Percentiles rank a stretch among this genome's conserved stretches.
These are phyloP conservation scores for Magnolia sinica DNA, from an alignment of 164 flowering plant genomes.

Conservation along the genomic window DNA sequence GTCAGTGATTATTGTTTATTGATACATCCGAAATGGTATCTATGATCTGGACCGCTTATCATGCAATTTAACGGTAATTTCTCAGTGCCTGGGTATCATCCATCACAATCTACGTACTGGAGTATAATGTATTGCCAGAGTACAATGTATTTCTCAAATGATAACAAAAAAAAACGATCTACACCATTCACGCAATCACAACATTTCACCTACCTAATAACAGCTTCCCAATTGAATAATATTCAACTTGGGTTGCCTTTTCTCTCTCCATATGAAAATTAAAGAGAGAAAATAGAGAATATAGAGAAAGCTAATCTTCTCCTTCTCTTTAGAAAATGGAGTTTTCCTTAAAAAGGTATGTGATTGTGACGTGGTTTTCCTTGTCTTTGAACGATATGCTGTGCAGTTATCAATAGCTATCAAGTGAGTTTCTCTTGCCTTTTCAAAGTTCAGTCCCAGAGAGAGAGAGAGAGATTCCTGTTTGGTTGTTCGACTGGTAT, in stretches of 20 bases:
- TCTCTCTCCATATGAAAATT: constrained; percentile 1
- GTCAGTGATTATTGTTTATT: too few species aligned
- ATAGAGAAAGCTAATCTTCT: background rate
- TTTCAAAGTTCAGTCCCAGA: background rate
- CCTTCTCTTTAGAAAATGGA: background rate
- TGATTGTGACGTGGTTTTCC: background rate
- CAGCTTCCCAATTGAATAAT: constrained; percentile 5
- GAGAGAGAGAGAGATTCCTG: background rate
- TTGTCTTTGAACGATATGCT: background rate
- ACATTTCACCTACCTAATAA: constrained; percentile 10
- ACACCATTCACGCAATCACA: constrained; percentile 1
- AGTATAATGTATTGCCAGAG: too few species aligned
- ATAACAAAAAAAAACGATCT: constrained; percentile 6
- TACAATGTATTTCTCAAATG: background rate
- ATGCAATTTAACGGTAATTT: too few species aligned
- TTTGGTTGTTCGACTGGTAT: constrained; percentile 1
- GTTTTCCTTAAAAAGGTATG: background rate
- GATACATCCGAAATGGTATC: too few species aligned
- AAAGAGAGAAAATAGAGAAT: background rate
- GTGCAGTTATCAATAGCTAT: constrained; percentile 13
- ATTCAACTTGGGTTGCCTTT: background rate
- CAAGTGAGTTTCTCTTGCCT: background rate
- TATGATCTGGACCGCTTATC: too few species aligned
- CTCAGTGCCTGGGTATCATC: too few species aligned
- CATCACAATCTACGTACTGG: too few species aligned